phyloP scores from a whole-genome alignment of 352 stramenopile species.

The Aphanomyces stellatus region DNA sequence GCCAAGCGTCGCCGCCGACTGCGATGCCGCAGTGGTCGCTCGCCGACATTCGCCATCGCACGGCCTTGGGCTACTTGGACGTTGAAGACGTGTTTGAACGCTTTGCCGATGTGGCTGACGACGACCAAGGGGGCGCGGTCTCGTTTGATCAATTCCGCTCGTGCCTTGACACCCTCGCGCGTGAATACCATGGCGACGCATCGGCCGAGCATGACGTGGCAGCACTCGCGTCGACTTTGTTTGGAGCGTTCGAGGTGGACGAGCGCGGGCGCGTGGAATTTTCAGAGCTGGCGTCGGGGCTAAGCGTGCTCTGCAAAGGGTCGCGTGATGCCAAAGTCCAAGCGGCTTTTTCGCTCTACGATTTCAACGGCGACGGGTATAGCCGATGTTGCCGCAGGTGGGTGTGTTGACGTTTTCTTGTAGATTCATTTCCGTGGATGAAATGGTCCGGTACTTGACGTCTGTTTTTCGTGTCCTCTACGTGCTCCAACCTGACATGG shows the following conservation, averaged over 20 bases:
- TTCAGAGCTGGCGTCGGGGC: conserved; percentile 25
- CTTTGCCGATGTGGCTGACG: conserved; percentile 25
- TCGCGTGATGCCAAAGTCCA: conserved; percentile 25
- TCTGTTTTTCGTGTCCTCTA: conserved; percentile 27
- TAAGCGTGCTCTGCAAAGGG: conserved; percentile 26
- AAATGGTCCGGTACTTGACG: conserved; percentile 26
- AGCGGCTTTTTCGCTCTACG: conserved; percentile 27
- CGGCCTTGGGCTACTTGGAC: conserved; percentile 70
- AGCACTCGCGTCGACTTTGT: conserved; percentile 19
- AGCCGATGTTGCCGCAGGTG: neutral
- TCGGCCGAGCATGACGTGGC: neutral
- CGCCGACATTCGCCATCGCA: conserved; percentile 75
- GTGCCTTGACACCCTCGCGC: conserved; percentile 11
- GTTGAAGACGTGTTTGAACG: conserved; percentile 42
- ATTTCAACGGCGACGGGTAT: conserved; percentile 28
- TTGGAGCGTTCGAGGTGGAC: conserved; percentile 24
- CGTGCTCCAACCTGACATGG: conserved; percentile 22
- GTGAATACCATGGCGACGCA: conserved; percentile 11
- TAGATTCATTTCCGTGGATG: conserved; percentile 23
- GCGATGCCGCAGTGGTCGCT: conserved; percentile 53
- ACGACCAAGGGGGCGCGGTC: conserved; percentile 19
- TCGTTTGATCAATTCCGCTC: conserved; percentile 13
- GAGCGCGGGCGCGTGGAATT: conserved; percentile 24
- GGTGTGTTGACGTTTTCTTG: neutral
- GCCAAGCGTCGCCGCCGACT: conserved; percentile 22